These are phyloP conservation scores for Mortierella sp. DNA, from an alignment of 371 early-diverging fungal genomes.

Conservation along the genomic window DNA sequence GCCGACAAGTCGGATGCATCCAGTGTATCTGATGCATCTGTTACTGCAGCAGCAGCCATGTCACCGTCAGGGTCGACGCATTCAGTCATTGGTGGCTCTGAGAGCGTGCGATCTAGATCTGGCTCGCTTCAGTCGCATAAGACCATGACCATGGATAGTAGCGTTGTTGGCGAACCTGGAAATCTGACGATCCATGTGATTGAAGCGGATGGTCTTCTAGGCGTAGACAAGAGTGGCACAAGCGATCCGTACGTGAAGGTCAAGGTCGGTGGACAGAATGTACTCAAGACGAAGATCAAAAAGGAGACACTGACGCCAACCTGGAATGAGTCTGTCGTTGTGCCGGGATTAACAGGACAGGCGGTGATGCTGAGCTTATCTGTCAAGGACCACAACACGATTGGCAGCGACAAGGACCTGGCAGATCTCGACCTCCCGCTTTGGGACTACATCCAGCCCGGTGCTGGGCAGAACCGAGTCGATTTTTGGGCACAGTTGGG, in stretches of 20 bases:
- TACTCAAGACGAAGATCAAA: slow-evolving; percentile 77
- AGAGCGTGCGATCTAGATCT: too few species aligned
- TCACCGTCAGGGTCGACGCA: too few species aligned
- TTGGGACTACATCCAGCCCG: slow-evolving; percentile 62
- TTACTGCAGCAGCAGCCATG: slow-evolving; percentile 4
- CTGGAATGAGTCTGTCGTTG: slow-evolving; percentile 70
- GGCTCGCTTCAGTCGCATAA: slow-evolving; percentile 2
- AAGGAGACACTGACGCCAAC: slow-evolving; percentile 75
- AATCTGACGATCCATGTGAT: slow-evolving; percentile 56
- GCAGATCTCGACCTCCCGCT: slow-evolving; percentile 61
- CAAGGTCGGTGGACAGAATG: slow-evolving; percentile 58
- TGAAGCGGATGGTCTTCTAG: slow-evolving; percentile 65
- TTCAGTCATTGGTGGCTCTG: too few species aligned
- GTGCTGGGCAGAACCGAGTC: slow-evolving; percentile 1
- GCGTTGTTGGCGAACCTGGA: slow-evolving; percentile 32
- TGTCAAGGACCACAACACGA: slow-evolving; percentile 73
- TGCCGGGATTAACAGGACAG: slow-evolving; percentile 54
- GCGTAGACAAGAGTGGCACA: slow-evolving; percentile 65
- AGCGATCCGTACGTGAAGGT: slow-evolving; percentile 69
- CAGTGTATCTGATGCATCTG: not conserved
- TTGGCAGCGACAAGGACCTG: slow-evolving; percentile 68
- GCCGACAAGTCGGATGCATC: slow-evolving; percentile 24
- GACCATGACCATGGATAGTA: not conserved
- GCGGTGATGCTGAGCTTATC: slow-evolving; percentile 57
- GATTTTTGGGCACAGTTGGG: slow-evolving; percentile 30